Conservation (phyloP, 2,329 filamentous ascomycete genomes). For the Colletotrichum sp. region DNA sequence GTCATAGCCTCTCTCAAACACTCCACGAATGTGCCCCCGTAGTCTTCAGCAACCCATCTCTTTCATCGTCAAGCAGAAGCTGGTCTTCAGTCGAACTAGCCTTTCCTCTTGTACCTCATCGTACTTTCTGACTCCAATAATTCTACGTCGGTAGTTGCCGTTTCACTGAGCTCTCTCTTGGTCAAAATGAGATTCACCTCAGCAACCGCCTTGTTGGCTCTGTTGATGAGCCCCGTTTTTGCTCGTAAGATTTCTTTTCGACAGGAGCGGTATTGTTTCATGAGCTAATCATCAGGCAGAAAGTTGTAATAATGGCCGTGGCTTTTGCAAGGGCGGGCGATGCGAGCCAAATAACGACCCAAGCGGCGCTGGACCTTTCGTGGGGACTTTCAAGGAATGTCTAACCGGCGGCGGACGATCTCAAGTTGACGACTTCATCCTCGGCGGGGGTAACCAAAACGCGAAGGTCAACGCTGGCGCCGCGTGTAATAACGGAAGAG, state of each 20-base stretch:
- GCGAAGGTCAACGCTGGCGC: background rate
- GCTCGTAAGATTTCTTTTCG: background rate
- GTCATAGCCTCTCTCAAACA: background rate
- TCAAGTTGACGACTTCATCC: background rate
- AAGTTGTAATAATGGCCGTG: background rate
- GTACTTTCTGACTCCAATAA: rapidly evolving
- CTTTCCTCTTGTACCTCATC: background rate
- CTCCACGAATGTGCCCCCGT: background rate
- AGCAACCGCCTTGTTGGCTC: background rate
- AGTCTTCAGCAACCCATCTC: background rate
- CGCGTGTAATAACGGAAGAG: background rate
- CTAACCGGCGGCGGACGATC: background rate
- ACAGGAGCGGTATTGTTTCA: background rate
- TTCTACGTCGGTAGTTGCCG: rapidly evolving
- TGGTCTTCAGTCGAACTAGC: background rate
- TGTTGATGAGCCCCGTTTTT: background rate
- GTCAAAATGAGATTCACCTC: background rate
- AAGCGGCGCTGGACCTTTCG: background rate
- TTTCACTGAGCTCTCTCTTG: background rate
- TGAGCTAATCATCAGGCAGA: background rate
- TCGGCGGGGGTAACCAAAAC: background rate
- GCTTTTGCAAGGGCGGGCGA: background rate
- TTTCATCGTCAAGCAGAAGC: background rate
- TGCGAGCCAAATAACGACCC: background rate
- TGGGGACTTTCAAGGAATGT: background rate